phyloP scores from a whole-genome alignment of 331 rosid genomes.

The Phaseolus coccineus region DNA sequence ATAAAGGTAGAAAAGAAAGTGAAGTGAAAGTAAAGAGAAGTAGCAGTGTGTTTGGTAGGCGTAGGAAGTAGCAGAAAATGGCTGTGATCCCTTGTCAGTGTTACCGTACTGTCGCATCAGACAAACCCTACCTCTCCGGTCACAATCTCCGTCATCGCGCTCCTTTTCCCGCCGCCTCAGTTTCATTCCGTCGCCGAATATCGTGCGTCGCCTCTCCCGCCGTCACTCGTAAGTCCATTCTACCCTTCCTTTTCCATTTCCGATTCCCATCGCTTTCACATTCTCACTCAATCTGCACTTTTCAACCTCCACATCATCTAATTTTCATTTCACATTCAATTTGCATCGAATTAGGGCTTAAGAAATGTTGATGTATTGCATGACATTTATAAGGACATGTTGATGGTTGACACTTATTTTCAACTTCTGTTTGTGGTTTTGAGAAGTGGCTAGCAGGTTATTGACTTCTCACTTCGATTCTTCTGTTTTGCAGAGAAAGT shows the following conservation, averaged over 20 bases:
- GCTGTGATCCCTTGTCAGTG: conserved; percentile 51
- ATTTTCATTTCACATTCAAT: neutral
- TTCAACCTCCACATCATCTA: neutral
- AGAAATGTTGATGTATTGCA: neutral
- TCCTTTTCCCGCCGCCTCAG: conserved; percentile 36
- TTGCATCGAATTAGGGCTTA: conserved; percentile 44
- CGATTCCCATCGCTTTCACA: neutral
- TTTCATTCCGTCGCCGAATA: conserved; percentile 39
- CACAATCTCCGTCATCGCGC: conserved; percentile 49
- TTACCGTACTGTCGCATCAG: conserved; percentile 43
- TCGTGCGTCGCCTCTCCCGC: conserved; percentile 60
- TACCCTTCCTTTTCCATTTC: neutral
- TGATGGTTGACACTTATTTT: neutral
- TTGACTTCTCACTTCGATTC: conserved; percentile 22
- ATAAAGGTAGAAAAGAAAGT: neutral
- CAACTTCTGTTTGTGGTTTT: neutral
- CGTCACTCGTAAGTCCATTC: conserved; percentile 45
- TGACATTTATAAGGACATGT: neutral
- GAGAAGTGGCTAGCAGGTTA: neutral
- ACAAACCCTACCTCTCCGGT: conserved; percentile 49
- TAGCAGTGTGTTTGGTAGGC: neutral
- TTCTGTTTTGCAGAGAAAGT: conserved; percentile 57
- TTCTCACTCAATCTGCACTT: neutral
- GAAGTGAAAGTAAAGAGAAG: neutral
- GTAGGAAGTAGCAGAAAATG: conserved; percentile 44